phyloP scores from a whole-genome alignment of 805 yeast species.

The Metschnikowia aberdeeniae region DNA sequence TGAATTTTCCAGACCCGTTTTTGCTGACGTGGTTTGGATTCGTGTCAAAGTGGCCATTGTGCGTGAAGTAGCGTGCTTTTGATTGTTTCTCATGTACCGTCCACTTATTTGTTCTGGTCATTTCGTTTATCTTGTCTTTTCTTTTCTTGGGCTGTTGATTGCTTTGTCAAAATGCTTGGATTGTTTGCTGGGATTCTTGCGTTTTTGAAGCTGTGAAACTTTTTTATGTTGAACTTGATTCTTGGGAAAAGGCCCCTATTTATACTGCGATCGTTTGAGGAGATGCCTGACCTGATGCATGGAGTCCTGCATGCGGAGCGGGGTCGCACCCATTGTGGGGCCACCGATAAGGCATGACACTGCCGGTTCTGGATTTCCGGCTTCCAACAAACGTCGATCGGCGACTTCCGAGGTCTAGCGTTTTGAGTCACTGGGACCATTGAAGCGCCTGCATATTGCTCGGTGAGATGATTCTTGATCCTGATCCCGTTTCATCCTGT shows the following conservation, averaged over 20 bases:
- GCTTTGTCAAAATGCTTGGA: too few relatives aligned
- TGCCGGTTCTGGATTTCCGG: too few relatives aligned
- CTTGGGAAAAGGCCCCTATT: not conserved
- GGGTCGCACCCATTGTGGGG: not conserved
- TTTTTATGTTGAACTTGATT: not conserved
- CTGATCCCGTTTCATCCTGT: too few relatives aligned
- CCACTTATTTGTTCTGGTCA: constrained; percentile 83
- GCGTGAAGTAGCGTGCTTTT: constrained; percentile 73
- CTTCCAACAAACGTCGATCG: too few relatives aligned
- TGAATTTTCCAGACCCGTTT: constrained; percentile 79
- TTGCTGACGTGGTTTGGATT: constrained; percentile 78
- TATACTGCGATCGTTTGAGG: not conserved
- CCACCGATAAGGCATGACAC: not conserved
- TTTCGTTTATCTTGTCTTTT: constrained; percentile 16
- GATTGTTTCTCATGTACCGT: constrained; percentile 57
- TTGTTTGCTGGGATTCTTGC: too few relatives aligned
- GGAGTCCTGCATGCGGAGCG: not conserved
- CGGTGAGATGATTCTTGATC: too few relatives aligned
- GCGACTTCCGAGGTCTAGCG: too few relatives aligned
- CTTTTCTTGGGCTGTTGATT: too few relatives aligned
- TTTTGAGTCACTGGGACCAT: too few relatives aligned
- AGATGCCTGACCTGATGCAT: constrained; percentile 2
- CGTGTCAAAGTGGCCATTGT: constrained; percentile 62
- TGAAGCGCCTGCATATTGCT: too few relatives aligned
- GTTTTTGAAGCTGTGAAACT: too few relatives aligned